Evolutionary conservation across 441 rosid species (phyloP).

Genomic region (Jatropha multifida): DNA sequence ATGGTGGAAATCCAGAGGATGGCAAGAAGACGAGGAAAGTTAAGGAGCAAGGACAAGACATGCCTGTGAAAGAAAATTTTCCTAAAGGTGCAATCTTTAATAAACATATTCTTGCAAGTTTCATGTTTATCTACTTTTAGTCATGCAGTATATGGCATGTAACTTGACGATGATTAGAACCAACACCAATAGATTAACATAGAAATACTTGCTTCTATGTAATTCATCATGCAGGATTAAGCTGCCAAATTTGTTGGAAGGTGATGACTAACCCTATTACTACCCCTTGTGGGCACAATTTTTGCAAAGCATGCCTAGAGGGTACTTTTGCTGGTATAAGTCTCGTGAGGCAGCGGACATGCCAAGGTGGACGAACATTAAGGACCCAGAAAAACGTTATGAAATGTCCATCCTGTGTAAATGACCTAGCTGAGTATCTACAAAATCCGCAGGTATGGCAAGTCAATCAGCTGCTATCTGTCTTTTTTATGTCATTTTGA

Average conservation of each 20-base stretch:
- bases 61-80: conserved; percentile 33
- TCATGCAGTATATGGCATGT: neutral
- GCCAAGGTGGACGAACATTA: conserved; percentile 49
- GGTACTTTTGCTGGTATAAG: conserved; percentile 45
- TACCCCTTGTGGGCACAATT: conserved; percentile 62
- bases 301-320: conserved; percentile 58
- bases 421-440: conserved; percentile 56
- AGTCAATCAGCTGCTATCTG: neutral
- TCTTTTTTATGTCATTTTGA: neutral
- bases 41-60: conserved; percentile 22
- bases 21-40: conserved; percentile 32
- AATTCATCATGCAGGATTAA: conserved; percentile 40
- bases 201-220: conserved; percentile 5
- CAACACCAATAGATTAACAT: neutral
- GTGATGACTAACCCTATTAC: conserved; percentile 54
- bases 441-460: conserved; percentile 52
- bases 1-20: conserved; percentile 27
- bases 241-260: conserved; percentile 48
- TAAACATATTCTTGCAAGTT: neutral
- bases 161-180: neutral
- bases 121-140: neutral
- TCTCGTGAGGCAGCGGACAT: conserved; percentile 35
- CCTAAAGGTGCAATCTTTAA: conserved; percentile 39
- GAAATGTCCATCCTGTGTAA: conserved; percentile 63
- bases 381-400: conserved; percentile 53